phyloP scores from a whole-genome alignment of 2,329 filamentous ascomycete species.

The Trichoderma hamatum region DNA sequence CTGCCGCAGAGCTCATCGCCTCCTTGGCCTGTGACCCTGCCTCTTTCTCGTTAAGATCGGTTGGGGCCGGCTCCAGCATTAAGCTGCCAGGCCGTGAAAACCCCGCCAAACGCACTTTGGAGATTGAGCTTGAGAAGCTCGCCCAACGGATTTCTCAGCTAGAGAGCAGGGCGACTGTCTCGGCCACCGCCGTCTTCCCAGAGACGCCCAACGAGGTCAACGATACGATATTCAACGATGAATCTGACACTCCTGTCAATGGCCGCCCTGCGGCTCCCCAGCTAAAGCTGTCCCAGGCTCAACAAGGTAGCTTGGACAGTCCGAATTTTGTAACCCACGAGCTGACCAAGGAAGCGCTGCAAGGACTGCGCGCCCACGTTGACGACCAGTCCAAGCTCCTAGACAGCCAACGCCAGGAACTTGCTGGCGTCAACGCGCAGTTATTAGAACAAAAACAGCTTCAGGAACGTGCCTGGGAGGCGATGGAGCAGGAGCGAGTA shows the following conservation, averaged over 20 bases:
- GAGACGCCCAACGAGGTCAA: constrained; percentile 79
- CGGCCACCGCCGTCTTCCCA: constrained; percentile 65
- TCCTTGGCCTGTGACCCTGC: constrained; percentile 52
- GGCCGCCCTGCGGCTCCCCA: constrained; percentile 43
- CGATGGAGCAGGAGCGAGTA: constrained; percentile 85
- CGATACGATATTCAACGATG: constrained; percentile 65
- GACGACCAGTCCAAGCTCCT: constrained; percentile 93
- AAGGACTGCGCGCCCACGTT: constrained; percentile 84
- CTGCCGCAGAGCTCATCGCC: constrained; percentile 57
- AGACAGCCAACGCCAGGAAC: constrained; percentile 81
- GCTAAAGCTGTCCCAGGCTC: constrained; percentile 51
- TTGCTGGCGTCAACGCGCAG: constrained; percentile 82
- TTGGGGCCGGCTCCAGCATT: constrained; percentile 55
- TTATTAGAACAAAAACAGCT: constrained; percentile 83
- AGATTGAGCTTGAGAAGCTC: constrained; percentile 80
- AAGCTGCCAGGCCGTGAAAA: constrained; percentile 77
- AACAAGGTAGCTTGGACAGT: constrained; percentile 46
- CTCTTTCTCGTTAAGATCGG: constrained; percentile 44
- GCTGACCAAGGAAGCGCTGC: constrained; percentile 80
- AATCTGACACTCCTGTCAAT: constrained; percentile 50
- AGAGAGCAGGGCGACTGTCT: constrained; percentile 72
- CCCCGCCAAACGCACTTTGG: constrained; percentile 75
- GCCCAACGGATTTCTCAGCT: constrained; percentile 77
- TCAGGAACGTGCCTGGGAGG: constrained; percentile 78
- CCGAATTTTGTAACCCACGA: constrained; percentile 47